These are phyloP conservation scores for Pharnaceum exiguum DNA, from an alignment of 148 eudicot genomes.

Conservation along the genomic window DNA sequence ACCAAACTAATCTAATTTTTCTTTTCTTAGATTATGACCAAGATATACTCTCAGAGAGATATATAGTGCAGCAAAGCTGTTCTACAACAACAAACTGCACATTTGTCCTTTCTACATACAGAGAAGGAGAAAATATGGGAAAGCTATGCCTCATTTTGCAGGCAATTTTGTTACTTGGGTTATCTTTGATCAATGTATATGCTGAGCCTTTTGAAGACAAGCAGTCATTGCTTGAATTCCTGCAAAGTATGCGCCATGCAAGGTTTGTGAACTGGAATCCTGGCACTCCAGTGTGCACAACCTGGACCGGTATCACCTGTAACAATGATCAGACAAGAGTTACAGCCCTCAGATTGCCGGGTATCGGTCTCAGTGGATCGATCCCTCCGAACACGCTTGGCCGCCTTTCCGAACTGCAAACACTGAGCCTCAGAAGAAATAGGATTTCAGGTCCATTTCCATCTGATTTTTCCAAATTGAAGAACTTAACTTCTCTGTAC, in stretches of 20 bases:
- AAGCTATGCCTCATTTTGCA: slow-evolving; percentile 27
- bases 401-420: slow-evolving; percentile 40
- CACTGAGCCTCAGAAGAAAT: slow-evolving; percentile 56
- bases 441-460: slow-evolving; percentile 52
- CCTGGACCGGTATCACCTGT: slow-evolving; percentile 65
- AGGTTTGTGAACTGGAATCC: slow-evolving; percentile 47
- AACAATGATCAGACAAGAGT: slow-evolving; percentile 36
- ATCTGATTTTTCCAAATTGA: slow-evolving; percentile 44
- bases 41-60: slow-evolving; percentile 15
- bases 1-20: neutral
- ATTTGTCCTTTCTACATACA: neutral
- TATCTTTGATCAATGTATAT: slow-evolving; percentile 15
- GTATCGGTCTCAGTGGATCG: slow-evolving; percentile 38
- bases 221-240: slow-evolving; percentile 52
- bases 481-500: slow-evolving; percentile 41
- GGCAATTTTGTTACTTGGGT: slow-evolving; percentile 29
- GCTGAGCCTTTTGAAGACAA: slow-evolving; percentile 54
- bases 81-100: neutral
- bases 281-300: slow-evolving; percentile 35
- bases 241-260: slow-evolving; percentile 19
- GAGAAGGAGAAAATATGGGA: slow-evolving; percentile 23
- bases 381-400: slow-evolving; percentile 47
- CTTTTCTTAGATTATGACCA: slow-evolving; percentile 9
- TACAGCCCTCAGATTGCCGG: slow-evolving; percentile 46
- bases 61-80: neutral